Base-by-base conservation (phyloP, 23 red algal species). In the Gracilaria vermiculophylla region DNA sequence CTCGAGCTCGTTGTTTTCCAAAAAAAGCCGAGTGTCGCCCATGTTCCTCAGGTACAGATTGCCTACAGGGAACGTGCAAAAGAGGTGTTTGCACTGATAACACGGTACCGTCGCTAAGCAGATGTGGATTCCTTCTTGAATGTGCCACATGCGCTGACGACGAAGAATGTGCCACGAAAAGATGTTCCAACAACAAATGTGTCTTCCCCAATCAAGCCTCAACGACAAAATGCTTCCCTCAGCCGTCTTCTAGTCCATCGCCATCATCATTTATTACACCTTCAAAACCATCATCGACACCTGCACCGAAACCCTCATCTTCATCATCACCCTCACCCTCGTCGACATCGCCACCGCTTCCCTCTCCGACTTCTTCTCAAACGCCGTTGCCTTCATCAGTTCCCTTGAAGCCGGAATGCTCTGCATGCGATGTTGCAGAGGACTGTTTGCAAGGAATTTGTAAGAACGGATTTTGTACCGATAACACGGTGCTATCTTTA, bases 141-240 rank as follows among this genome's bases (percentile, higher is more conserved):
- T 87, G 82, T 51, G 64, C 44, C 6, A 45, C 23, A 20, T 87
- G 82, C 47, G 40, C 43, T 21, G 27, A 41, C 14, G 66, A 55
- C 44, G 45, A 60, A 7, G 44, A 87, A 24, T 87, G 82, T 47
- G 65, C 41, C 0, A 87, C 82, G 31, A 44, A 87, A 34, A 74
- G 62, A 23, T 87, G 82, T 53, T 5, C 2, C 2, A 42, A 74
- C 21, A 3, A 7, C n/a, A 87, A 87, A 61, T 87, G 82, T 28
- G 67, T 87, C 45, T 74, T 73, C 33, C 3, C 39, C 36, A 73
- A 28, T 21, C 37, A 73, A 45, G n/a, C 37, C 32, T 48, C 67
- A 28, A 19, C 25, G 3, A 9, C 20, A 10, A 73, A 45, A 32
- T 73, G 67, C 67, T 73, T 48, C 37, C 67, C 67, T 2, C 17